Evolutionary conservation across 2,329 filamentous ascomycete species (phyloP), one percentile per base, ranked within the genome.

Genomic region (Microcyclospora pomicola): DNA sequence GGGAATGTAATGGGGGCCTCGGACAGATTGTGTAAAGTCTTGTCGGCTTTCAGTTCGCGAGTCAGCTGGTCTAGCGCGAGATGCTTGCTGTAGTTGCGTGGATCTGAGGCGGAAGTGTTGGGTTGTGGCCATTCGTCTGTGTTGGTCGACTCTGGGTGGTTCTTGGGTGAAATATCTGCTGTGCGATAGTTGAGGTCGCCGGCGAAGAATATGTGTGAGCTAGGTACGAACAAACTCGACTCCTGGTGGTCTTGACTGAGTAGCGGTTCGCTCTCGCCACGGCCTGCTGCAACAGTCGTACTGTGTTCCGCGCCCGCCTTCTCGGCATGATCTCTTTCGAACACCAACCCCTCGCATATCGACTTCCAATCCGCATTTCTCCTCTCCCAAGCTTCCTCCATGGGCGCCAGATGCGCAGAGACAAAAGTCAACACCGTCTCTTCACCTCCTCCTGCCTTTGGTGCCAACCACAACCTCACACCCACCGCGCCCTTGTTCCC

Each of bases 101-200:
- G 73, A 15, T 71, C 67, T 10, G 55, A 51, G 3, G 60, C 50
- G 16, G 64, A 41, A 52, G 71, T 56, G 61, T 71, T 51, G 54
- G 69, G 65, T 58, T 79, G 59, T 49, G 91, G 73, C 71, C 85
- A 82, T 3, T 59, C 59, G 5, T 63, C 35, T 9, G 12, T n/a
- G 30, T 15, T 31, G 14, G 12, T 15, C 6, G 30, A 15, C 14
- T 31, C 30, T 24, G 19, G 19, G 51, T 66, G 55, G 36, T 82
- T 77, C 2, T 67, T 61, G 0, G 71, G 64, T 0, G 67, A 63
- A 3, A 51, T 49, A 44, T 77, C 71, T 6, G 78, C 75, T 13
- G 88, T 92, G 48, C 91, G 81, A 62, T 98, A 98, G 66, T 98
- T 98, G 42, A 98, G 71, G 59, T 98, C 91, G 15, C 91, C 91